A percentile compares a stretch with the other conserved stretches of the same genome.
These are phyloP conservation scores for Mycena capillaripes DNA, from an alignment of 768 basidiomycete species.

Conservation along the genomic window DNA sequence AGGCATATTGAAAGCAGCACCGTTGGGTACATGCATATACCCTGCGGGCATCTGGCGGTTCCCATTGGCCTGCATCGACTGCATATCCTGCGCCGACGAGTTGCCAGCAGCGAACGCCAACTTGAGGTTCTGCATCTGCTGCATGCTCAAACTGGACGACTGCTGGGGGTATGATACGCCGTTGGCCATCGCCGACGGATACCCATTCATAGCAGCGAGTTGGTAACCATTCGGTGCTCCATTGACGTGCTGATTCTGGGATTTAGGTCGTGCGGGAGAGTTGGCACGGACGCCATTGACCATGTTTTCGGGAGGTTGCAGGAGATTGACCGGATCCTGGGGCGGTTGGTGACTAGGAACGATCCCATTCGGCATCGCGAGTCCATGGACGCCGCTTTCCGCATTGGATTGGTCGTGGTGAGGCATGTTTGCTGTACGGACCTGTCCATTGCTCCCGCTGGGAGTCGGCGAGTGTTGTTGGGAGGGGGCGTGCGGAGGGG, in stretches of 20 bases:
- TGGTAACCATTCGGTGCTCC: slow-evolving; percentile 65
- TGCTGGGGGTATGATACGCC: slow-evolving; percentile 51
- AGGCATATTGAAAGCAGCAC: slow-evolving; percentile 56
- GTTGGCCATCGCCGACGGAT: slow-evolving; percentile 53
- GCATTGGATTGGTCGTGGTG: slow-evolving; percentile 59
- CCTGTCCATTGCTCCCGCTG: slow-evolving; percentile 53
- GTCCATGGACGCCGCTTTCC: slow-evolving; percentile 43
- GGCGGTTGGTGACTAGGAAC: slow-evolving; percentile 48
- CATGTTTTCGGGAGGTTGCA: slow-evolving; percentile 41
- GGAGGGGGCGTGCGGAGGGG: slow-evolving; percentile 55
- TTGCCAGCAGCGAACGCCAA: slow-evolving; percentile 62
- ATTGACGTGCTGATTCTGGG: slow-evolving; percentile 58
- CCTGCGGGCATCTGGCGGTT: slow-evolving; percentile 49
- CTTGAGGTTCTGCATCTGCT: slow-evolving; percentile 75
- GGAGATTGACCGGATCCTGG: slow-evolving; percentile 37
- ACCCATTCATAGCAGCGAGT: slow-evolving; percentile 54
- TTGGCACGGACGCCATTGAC: slow-evolving; percentile 42
- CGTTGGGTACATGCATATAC: slow-evolving; percentile 54
- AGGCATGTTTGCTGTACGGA: slow-evolving; percentile 59
- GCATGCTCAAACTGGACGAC: slow-evolving; percentile 59
- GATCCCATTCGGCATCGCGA: slow-evolving; percentile 50
- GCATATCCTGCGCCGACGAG: slow-evolving; percentile 55
- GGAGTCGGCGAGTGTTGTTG: slow-evolving; percentile 48
- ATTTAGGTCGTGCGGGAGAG: slow-evolving; percentile 64
- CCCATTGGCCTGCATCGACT: slow-evolving; percentile 49